These are phyloP conservation scores for Trichoderma virens DNA, from an alignment of 495 filamentous ascomycete species.

Conservation along the genomic window DNA sequence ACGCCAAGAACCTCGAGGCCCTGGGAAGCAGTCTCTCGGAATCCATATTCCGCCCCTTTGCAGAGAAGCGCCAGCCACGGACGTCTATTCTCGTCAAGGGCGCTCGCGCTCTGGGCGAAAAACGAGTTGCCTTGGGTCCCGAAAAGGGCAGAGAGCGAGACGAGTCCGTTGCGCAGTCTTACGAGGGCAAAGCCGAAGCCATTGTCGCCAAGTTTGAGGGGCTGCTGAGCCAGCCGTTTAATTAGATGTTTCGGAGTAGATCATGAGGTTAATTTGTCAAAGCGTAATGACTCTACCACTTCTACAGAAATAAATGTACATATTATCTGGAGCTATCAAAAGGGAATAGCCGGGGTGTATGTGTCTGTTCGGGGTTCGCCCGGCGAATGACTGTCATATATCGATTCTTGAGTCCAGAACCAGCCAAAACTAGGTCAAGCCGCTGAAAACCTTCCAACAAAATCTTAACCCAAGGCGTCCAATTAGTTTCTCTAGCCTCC, in stretches of 20 bases:
- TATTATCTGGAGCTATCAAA: too few species aligned
- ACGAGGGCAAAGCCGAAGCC: not conserved
- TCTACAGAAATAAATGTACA: too few species aligned
- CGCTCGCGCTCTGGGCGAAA: constrained; percentile 15
- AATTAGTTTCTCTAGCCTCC: not conserved
- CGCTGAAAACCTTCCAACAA: too few species aligned
- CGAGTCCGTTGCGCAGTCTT: constrained; percentile 8
- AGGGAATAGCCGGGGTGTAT: too few species aligned
- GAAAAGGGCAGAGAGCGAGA: constrained; percentile 14
- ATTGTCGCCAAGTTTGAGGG: not conserved
- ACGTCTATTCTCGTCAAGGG: constrained; percentile 17
- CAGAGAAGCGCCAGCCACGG: constrained; percentile 15
- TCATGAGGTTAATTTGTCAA: too few species aligned
- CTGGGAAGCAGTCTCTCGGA: not conserved
- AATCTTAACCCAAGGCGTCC: too few species aligned
- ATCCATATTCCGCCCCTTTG: constrained; percentile 9
- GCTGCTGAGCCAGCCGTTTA: not conserved
- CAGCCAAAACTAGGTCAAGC: too few species aligned
- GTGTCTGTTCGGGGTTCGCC: too few species aligned
- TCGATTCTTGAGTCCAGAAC: too few species aligned
- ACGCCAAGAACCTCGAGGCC: not conserved
- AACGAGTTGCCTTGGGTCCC: constrained; percentile 11
- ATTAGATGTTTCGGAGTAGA: not conserved
- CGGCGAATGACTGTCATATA: too few species aligned
- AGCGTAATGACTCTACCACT: too few species aligned